Base-by-base conservation (phyloP, 2,329 filamentous ascomycete species). In the Hawksworthiomyces lignivorus region DNA sequence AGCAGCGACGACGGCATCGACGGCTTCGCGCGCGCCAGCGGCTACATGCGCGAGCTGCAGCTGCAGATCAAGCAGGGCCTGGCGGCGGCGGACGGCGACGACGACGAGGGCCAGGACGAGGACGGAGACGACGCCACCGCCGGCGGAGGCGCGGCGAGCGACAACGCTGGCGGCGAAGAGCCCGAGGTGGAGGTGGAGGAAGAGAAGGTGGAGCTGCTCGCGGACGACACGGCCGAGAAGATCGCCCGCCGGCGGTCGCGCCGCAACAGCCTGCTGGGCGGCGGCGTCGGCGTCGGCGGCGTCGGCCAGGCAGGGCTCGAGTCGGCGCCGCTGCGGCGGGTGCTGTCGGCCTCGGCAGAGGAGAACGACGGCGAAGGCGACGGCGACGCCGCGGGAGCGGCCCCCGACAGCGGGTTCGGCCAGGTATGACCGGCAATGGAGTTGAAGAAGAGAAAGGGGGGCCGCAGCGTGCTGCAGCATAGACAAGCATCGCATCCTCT, bases 201-300 rank as follows among this genome's bases (percentile, higher is more conserved):
- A 29, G 56, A 54, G 7, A 63, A 59, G 8, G 55, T 59, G n/a
- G 58, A 71, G 49, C 61, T 67, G 33, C 55, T 54, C 3, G 64
- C 71, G 35, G 70, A 69, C 20, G 68, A 70, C 35, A 67, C 68
- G 44, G 78, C 70, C 46, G 75, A 81, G 55, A 69, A 73, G 17
- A 62, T 82, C 18, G 72, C 75, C 37, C 60, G 64, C 36, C 65
- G 70, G 20, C 65, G 64, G 41, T 70, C 75, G 4, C 62, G 73
- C 52, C 68, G 78, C 45, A 67, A 69, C 45, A 83, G 80, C 49
- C 58, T 75, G 24, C 68, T 75, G 36, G 69, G 64, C 35, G 58
- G 50, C 49, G 53, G 33, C 29, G 53, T 75, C 36, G 69, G 64
- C 35, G 58, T 50, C 49, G 53, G 33, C 29, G 53, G 46, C 14